A percentile compares a stretch with the other conserved stretches of the same genome.
Conservation (phyloP, 2,329 filamentous ascomycete species). For the Aureobasidium lini region DNA sequence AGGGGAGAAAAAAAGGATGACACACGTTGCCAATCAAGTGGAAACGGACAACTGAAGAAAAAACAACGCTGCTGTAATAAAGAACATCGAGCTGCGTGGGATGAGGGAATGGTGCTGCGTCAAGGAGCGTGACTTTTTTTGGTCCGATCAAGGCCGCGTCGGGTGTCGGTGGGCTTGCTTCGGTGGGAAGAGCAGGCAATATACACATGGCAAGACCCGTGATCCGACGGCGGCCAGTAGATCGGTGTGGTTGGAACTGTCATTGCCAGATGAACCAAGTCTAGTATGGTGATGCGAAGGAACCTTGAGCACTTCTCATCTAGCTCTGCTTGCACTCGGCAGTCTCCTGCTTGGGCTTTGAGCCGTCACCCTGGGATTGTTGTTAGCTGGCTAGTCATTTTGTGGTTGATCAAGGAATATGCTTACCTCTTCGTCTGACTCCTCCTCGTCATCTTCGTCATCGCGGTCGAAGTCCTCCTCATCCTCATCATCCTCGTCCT, state of each 20-base stretch:
- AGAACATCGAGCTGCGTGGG: slow-evolving; percentile 9
- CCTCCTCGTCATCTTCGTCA: slow-evolving; percentile 62
- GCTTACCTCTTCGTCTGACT: slow-evolving; percentile 46
- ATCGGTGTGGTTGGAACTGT: not conserved
- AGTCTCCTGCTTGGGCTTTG: slow-evolving; percentile 88
- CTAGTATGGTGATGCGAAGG: slow-evolving; percentile 6
- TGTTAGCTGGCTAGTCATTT: not conserved
- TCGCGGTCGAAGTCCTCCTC: slow-evolving; percentile 75
- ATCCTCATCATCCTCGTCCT: slow-evolving; percentile 89
- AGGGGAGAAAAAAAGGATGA: not conserved
- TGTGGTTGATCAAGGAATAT: not conserved
- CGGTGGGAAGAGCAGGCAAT: slow-evolving; percentile 6
- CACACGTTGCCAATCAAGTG: not conserved
- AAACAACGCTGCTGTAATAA: slow-evolving; percentile 3
- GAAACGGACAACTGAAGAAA: not conserved
- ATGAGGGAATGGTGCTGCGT: slow-evolving; percentile 12
- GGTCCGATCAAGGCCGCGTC: not conserved
- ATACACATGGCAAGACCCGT: slow-evolving; percentile 13
- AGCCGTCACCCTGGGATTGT: slow-evolving; percentile 63
- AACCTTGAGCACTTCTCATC: slow-evolving; percentile 7
- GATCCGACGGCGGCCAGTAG: slow-evolving; percentile 2
- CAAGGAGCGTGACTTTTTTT: slow-evolving; percentile 16
- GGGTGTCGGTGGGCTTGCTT: slow-evolving; percentile 1
- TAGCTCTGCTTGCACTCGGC: slow-evolving; percentile 95
- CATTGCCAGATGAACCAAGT: not conserved